Evolutionary conservation across 805 yeast species (phyloP), one percentile per base, ranked within the genome.

Genomic region (Wickerhamomyces silvicola): DNA sequence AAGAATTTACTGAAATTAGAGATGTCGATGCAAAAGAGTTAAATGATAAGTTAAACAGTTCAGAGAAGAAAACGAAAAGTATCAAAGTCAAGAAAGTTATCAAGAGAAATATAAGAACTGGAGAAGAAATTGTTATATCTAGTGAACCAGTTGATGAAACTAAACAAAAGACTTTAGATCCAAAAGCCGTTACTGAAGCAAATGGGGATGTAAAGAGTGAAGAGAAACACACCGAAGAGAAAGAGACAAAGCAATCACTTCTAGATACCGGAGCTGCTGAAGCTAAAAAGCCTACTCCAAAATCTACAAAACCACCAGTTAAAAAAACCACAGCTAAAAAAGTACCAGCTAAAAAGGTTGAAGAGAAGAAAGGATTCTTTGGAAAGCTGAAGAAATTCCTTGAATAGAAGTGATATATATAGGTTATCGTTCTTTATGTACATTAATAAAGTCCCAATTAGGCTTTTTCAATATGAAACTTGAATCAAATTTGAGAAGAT

Each of bases 21-120:
- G 66, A 70, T 32, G 81, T 73, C 19, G 74, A 75, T 46, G 74
- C 80, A 18, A 62, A 72, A 54, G 65, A 71, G 31, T 65, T 82
- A 44, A 81, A 81, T 45, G 72, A 57, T 30, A 60, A 57, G 29
- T 38, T 62, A 29, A 56, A 52, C 16, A 31, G 19, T 15, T 7
- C 21, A n/a, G 46, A 41, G 26, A 40, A 36, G 35, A 45, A 38
- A 34, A 43, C 48, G 36, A 32, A 53, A 45, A 35, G 43, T 33
- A 46, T 59, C 14, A 60, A 56, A 41, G 59, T 64, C 16, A 62
- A 58, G 50, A 60, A 59, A 45, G 50, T 50, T 25, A 49, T 62
- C 25, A 61, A 55, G 48, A 61, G 51, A 40, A 62, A 63, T 49
- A 63, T 60, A 37, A 36, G 45, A 22, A 64, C 68, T 5, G 68